Evolutionary conservation across 2,329 filamentous ascomycete species (phyloP), one percentile per base, ranked within the genome.

Genomic region (Seiridium cupressi): DNA sequence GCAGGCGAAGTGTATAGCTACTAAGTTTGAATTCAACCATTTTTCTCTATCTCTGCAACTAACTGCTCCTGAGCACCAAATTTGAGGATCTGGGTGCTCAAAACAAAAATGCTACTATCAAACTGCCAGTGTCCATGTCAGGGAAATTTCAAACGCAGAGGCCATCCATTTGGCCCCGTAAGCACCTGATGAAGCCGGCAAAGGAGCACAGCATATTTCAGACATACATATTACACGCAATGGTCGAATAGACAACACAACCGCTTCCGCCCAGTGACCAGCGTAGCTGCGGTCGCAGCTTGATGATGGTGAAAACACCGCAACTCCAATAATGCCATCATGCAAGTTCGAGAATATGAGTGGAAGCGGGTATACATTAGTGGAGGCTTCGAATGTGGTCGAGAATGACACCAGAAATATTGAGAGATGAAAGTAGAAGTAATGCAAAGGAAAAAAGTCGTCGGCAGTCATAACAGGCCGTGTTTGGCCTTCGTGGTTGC

Each of bases 321-420:
- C 34, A 53, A 53, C 49, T 53, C 49, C 49, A 53, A 38, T 36
- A 35, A 53, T 53, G 49, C 49, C 35, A 18, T 38, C 49, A 53
- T 53, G 49, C 49, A 38, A n/a, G 49, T n/a, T 35, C 34, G 35
- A 53, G 49, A 53, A n/a, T 53, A 53, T 53, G 7, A 40, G n/a
- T 35, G 34, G 34, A 53, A 38, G 49, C 49, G 49, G 35, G 49
- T 53, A 38, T 53, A 53, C 32, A 53, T 53, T 53, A 53, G 32
- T 53, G 35, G 4, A 53, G 34, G 18, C 49, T 38, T 35, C 49
- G 34, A 53, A 53, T 26, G n/a, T 53, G 34, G 49, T 38, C 32
- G 10, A 53, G 32, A 53, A 53, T 35, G 35, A 11, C 49, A 36
- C 34, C 51, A 11, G 18, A 55, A 11, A 55, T 55, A 44, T 11